phyloP scores from a whole-genome alignment of 2,329 filamentous ascomycete genomes.

The Colletotrichum caudatum region DNA sequence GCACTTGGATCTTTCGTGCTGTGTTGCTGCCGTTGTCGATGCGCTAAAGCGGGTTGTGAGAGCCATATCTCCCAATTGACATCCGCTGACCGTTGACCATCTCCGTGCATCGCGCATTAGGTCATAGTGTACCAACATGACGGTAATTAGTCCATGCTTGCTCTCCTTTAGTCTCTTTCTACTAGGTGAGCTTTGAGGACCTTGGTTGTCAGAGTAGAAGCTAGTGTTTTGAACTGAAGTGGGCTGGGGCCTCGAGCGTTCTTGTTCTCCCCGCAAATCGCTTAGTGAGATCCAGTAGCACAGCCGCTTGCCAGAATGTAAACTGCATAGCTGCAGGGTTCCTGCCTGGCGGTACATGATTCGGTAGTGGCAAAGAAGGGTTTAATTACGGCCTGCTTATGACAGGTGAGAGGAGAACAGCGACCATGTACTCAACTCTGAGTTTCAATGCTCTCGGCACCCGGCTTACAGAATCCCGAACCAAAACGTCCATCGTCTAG shows the following conservation, averaged over 20 bases:
- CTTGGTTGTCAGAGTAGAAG: not conserved
- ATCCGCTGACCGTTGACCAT: not conserved
- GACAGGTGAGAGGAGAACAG: too few relatives aligned
- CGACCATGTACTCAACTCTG: too few relatives aligned
- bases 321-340: not conserved
- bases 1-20: not conserved
- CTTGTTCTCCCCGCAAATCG: not conserved
- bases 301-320: not conserved
- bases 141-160: too few relatives aligned
- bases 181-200: not conserved
- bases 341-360: not conserved
- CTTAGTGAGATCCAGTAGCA: not conserved
- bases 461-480: not conserved
- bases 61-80: not conserved
- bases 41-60: not conserved
- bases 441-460: not conserved
- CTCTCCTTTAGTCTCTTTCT: not conserved
- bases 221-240: not conserved
- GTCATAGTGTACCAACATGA: not conserved
- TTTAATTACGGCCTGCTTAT: not conserved
- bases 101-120: not conserved
- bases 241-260: not conserved
- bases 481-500: not conserved
- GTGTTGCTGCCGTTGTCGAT: not conserved
- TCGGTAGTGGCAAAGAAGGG: not conserved